Percentiles rank a stretch among this genome's conserved stretches.
Conservation (phyloP, 1,284 basidiomycete genomes). For the Phellopilus nigrolimitatus region DNA sequence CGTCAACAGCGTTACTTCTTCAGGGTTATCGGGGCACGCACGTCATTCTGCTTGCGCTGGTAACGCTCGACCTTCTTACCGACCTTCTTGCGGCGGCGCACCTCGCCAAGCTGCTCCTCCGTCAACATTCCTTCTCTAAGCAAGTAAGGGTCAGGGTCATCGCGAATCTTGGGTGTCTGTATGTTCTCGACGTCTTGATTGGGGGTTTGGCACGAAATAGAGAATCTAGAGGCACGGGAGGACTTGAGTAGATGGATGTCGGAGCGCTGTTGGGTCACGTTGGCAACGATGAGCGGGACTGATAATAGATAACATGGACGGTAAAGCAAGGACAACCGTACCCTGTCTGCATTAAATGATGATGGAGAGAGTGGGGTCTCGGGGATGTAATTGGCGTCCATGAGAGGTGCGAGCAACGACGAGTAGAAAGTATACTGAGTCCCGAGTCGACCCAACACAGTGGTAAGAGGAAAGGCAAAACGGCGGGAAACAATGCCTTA, state of each 20-base stretch:
- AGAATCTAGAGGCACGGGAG: background rate
- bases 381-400: background rate
- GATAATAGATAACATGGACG: background rate
- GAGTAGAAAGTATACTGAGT: too few species aligned
- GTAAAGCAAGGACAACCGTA: background rate
- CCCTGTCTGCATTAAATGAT: background rate
- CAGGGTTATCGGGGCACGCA: constrained; percentile 30
- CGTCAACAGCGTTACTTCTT: background rate
- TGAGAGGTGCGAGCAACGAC: background rate
- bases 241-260: background rate
- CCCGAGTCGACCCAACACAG: too few species aligned
- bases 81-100: constrained; percentile 50
- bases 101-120: constrained; percentile 52
- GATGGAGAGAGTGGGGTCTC: background rate
- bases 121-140: constrained; percentile 53
- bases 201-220: background rate
- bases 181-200: constrained; percentile 27
- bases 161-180: constrained; percentile 20
- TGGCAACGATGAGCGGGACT: background rate
- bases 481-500: too few species aligned
- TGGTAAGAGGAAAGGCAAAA: too few species aligned
- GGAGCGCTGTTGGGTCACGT: too few species aligned
- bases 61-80: constrained; percentile 66
- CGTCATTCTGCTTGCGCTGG: constrained; percentile 81
- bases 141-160: constrained; percentile 51